These are phyloP conservation scores for Fusarium nematophilum DNA, from an alignment of 2,329 filamentous ascomycete genomes.

Conservation along the genomic window DNA sequence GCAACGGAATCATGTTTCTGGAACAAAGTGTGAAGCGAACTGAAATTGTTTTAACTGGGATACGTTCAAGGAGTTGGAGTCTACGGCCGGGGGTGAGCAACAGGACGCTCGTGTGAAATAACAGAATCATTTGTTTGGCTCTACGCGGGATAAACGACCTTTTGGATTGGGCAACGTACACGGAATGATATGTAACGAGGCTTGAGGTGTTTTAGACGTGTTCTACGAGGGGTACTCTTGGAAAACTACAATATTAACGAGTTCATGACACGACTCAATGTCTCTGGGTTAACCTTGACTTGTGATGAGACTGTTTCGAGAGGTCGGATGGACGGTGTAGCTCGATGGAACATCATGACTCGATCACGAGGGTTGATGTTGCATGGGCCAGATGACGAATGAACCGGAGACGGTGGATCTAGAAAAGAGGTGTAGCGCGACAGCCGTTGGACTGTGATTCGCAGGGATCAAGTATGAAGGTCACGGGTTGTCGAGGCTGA, in stretches of 20 bases:
- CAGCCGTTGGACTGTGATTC: neutral
- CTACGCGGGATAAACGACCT: constrained; percentile 6
- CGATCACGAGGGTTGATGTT: constrained; percentile 1
- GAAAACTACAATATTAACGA: constrained; percentile 36
- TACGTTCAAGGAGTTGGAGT: constrained; percentile 15
- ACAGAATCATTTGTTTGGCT: constrained; percentile 24
- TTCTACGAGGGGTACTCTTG: constrained; percentile 23
- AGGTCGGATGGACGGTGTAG: neutral
- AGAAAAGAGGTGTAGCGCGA: neutral
- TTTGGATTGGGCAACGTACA: constrained; percentile 15
- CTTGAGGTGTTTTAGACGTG: constrained; percentile 27
- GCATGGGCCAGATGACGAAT: neutral
- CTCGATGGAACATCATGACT: constrained; percentile 1
- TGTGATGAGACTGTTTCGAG: neutral
- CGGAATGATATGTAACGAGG: constrained; percentile 3
- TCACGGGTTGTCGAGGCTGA: neutral
- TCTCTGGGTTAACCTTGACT: neutral
- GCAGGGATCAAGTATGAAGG: neutral
- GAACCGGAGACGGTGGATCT: neutral
- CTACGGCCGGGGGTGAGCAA: constrained; percentile 13
- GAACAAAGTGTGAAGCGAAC: constrained; percentile 2
- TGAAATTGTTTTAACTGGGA: constrained; percentile 24
- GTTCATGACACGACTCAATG: constrained; percentile 20
- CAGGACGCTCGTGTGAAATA: constrained; percentile 14
- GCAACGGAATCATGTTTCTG: constrained; percentile 3